Base-by-base conservation (phyloP, 2,329 filamentous ascomycete species). In the Trichoderma sp. region DNA sequence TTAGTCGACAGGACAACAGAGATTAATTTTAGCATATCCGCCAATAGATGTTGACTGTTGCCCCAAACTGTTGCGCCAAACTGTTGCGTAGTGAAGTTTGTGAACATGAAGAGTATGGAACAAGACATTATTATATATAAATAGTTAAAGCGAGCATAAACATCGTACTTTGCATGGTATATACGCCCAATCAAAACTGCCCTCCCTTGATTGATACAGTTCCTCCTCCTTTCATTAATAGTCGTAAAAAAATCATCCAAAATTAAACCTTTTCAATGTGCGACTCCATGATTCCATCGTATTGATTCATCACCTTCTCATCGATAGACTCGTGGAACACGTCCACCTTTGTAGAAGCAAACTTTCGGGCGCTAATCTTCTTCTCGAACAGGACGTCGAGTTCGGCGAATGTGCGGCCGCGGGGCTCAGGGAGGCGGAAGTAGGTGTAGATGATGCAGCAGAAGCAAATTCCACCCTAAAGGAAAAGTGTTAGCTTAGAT, bases 371-470 rank as follows among this genome's bases (percentile, higher is more conserved):
- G 78, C 89, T 88, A 27, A 96, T 86, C 1, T 89, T 86, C 77
- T 90, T 88, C 85, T 97, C 94, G 80, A 98, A 98, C 66, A 98
- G 87, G 66, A 97, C 80, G 82, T 98, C 95, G 74, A 98, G 86
- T 84, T 98, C 95, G 7, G 94, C 95, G 81, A 96, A 98, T 0
- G 93, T 93, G 59, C 95, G 91, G 11, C 94, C 95, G 4, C 86
- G 87, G 0, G 95, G 94, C 82, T 98, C 95, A 0, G 95, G 95
- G 0, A 85, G 78, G 41, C 83, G 82, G 77, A 85, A 85, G 77
- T 82, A 85, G 0, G 93, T 93, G 85, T 96, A 97, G 18, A 97
- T 85, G 80, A 95, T 91, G 85, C 94, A 97, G 74, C 91, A 84
- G 85, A 95, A 94, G 84, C 94, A 96, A 75, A 94, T 92, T 0